Conservation (phyloP, 352 stramenopile genomes). For the Thalassiosira hispida region DNA sequence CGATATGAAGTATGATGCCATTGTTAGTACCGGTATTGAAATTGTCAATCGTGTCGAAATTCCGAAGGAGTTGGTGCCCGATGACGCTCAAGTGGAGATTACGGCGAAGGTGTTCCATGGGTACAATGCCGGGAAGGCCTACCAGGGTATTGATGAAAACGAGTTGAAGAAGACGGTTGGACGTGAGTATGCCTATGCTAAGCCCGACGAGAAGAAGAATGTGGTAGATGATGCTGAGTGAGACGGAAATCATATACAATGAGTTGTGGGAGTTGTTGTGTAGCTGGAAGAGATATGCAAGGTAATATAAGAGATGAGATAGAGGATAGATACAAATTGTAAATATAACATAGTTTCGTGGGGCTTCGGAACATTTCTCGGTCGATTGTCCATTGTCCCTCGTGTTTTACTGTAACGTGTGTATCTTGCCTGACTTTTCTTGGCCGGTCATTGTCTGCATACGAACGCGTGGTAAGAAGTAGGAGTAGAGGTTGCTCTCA, state of each 20-base stretch:
- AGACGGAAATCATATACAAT: neutral
- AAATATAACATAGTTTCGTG: too few species aligned
- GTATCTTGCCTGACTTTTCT: too few species aligned
- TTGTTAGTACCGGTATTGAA: conserved; percentile 94
- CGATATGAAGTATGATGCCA: conserved; percentile 99
- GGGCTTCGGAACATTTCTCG: too few species aligned
- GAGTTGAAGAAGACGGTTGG: conserved; percentile 94
- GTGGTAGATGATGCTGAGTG: neutral
- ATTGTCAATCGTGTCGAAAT: conserved; percentile 99
- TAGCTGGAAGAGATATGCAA: too few species aligned
- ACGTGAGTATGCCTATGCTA: conserved; percentile 82
- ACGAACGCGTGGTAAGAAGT: too few species aligned
- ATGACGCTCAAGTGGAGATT: conserved; percentile 98
- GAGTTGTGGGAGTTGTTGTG: too few species aligned
- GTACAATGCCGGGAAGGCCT: conserved; percentile 89
- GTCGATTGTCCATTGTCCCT: too few species aligned
- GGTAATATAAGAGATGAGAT: too few species aligned
- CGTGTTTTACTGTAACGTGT: too few species aligned
- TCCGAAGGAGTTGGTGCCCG: conserved; percentile 95
- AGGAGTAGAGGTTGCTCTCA: too few species aligned
- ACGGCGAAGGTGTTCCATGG: conserved; percentile 95
- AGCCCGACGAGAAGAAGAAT: conserved; percentile 15
- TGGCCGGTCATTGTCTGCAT: too few species aligned
- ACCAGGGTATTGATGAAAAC: conserved; percentile 91
- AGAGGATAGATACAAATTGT: too few species aligned